Percentiles rank a stretch among this genome's conserved stretches.
phyloP scores from a whole-genome alignment of 306 rosid species.

The Argentina anserina region DNA sequence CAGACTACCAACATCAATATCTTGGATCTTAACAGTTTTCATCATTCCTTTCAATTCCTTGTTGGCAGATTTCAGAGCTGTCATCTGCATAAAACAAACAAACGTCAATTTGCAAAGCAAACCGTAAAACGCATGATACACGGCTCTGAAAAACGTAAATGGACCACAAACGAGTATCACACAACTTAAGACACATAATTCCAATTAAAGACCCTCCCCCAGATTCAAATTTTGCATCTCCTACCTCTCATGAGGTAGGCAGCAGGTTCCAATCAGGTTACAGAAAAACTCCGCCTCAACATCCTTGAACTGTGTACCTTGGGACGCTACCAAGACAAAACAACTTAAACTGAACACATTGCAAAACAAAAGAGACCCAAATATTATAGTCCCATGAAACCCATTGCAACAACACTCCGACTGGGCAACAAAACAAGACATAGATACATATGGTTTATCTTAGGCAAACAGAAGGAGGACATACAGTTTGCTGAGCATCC shows the following conservation, averaged over 20 bases:
- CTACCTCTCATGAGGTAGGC: conserved; percentile 88
- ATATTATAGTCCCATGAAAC: too few relatives aligned
- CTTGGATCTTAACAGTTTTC: conserved; percentile 98
- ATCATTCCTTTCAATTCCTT: conserved; percentile 97
- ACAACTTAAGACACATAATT: conserved; percentile 22
- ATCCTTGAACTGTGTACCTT: conserved; percentile 66
- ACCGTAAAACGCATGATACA: not conserved
- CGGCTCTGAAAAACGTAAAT: conserved; percentile 22
- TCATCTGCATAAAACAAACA: conserved; percentile 51
- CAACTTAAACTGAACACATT: conserved; percentile 30
- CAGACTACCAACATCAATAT: conserved; percentile 71
- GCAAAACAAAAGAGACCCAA: not conserved
- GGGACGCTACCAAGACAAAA: conserved; percentile 73
- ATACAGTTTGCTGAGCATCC: conserved; percentile 97
- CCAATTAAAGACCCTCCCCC: conserved; percentile 42
- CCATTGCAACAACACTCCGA: too few relatives aligned
- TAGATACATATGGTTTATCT: too few relatives aligned
- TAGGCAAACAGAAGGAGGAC: conserved; percentile 13
- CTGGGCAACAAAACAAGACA: not conserved
- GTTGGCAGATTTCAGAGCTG: conserved; percentile 94
- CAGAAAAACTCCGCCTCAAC: conserved; percentile 62
- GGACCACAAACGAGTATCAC: conserved; percentile 17
- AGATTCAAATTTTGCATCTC: conserved; percentile 47
- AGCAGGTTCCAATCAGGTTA: conserved; percentile 77
- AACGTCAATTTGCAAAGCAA: conserved; percentile 11